These are phyloP conservation scores for Ophiostoma piceae DNA, from an alignment of 2,329 filamentous ascomycete species.

Conservation along the genomic window DNA sequence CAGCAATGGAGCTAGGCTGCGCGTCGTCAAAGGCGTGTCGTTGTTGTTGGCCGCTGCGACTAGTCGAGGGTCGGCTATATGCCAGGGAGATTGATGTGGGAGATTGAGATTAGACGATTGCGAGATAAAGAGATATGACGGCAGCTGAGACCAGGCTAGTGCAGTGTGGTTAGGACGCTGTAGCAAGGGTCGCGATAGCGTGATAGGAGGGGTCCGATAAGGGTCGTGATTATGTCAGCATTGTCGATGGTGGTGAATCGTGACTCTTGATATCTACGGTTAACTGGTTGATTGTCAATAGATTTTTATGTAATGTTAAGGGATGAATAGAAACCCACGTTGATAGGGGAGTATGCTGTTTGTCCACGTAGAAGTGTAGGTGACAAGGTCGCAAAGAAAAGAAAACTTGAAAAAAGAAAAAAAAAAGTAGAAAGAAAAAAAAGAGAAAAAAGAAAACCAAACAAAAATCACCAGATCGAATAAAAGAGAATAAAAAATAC, in stretches of 20 bases:
- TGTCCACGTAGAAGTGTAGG: no score
- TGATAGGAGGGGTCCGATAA: constrained; percentile 14
- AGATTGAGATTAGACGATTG: constrained; percentile 9
- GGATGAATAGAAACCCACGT: no score
- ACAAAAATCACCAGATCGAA: not conserved
- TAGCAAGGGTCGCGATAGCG: constrained; percentile 10
- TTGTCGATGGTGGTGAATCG: not conserved
- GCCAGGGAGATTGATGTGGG: constrained; percentile 3
- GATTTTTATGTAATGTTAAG: not conserved
- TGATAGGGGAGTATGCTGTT: no score
- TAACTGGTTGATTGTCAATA: not conserved
- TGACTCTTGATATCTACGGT: not conserved
- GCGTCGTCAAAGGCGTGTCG: not conserved
- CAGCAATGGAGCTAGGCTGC: not conserved
- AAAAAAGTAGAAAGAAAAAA: not conserved
- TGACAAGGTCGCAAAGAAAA: no score
- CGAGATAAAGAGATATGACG: constrained; percentile 12
- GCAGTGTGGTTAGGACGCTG: not conserved
- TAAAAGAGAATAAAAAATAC: not conserved
- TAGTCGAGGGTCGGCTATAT: not conserved
- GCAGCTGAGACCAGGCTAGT: constrained; percentile 5
- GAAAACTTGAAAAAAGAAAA: no score
- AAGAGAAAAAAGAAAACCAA: not conserved
- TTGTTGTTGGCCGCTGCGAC: constrained; percentile 4
- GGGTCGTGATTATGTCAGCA: constrained; percentile 8